Base-by-base conservation (phyloP, 345 rosid species). In the Rhizophora mangle region DNA sequence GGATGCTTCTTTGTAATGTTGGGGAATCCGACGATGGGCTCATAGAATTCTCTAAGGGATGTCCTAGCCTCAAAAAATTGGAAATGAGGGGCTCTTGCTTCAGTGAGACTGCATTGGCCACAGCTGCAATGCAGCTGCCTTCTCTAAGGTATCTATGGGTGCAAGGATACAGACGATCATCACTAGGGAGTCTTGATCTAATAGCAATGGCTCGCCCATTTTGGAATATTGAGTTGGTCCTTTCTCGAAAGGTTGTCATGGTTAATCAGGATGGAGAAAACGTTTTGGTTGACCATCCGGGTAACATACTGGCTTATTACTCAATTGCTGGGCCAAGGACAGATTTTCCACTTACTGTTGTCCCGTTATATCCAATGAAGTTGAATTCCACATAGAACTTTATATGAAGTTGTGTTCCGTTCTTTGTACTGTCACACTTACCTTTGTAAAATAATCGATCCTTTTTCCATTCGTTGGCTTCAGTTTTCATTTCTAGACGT, bases 31-130 rank as follows among this genome's bases (percentile, higher is more conserved):
- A 96, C 37, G 81, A 67, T 3, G 99, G 99, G 51, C 74, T 96
- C 47, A 46, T 88, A 74, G 91, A 75, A 65, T 96, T 96, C 76
- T 85, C 99, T 1, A 78, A 69, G 63, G 99, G 99, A 56, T 96
- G 98, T 76, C 97, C 94, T 10, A 87, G 82, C 60, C 83, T 96
- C 61, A 92, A 85, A 73, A 96, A 88, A 74, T 88, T 96, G 11
- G 99, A 96, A 75, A 96, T 96, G 91, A 86, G 96, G 73, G 94
- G 91, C 6, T 96, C 98, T 75, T 84, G 83, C 80, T 96, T 96
- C 83, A 90, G 87, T 10, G 98, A 90, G 75, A 67, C 59, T 21
- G 99, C 96, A 26, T 73, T 96, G 18, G 92, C 98, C 9, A 75
- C 60, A 34, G 90, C 95, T 24, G 98, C 78, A 6, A 65, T 68